Evolutionary conservation across 179 eudicot genomes (phyloP).

Genomic region (Spergularia azorica): DNA sequence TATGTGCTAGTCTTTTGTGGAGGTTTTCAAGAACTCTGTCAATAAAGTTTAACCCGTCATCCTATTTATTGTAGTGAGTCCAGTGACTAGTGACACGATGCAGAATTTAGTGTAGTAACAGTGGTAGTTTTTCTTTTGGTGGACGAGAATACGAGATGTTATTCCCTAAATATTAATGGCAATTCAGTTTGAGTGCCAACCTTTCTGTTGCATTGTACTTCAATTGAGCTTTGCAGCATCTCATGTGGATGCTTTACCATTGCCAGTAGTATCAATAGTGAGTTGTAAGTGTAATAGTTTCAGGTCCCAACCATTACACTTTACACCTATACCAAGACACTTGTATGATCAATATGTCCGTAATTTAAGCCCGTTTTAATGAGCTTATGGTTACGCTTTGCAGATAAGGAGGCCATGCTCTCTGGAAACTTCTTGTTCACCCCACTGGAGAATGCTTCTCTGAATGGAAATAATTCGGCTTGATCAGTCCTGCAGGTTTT

Average conservation of each 20-base stretch:
- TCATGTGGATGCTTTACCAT: neutral
- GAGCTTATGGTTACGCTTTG: neutral
- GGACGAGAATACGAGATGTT: too few relatives aligned
- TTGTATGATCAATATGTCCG: neutral
- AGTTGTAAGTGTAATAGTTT: neutral
- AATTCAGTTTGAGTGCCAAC: too few relatives aligned
- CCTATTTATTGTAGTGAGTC: neutral
- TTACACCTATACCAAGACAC: neutral
- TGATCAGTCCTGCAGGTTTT: constrained; percentile 19
- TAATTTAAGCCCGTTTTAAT: neutral
- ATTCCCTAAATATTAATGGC: too few relatives aligned
- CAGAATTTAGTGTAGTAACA: neutral
- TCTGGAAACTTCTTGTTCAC: constrained; percentile 85
- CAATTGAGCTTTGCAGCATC: neutral
- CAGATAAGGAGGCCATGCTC: constrained; percentile 71
- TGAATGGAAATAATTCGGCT: constrained; percentile 12
- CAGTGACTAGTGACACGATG: neutral
- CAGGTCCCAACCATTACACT: neutral
- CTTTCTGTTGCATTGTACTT: neutral
- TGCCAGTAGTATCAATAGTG: neutral
- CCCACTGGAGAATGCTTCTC: constrained; percentile 19
- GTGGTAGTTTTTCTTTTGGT: neutral
- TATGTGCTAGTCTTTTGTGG: too few relatives aligned
- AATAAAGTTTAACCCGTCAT: neutral
- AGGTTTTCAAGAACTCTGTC: too few relatives aligned